Conservation (phyloP, 225 moss, liverwort and hornwort genomes). For the Physcomitrium patens region DNA sequence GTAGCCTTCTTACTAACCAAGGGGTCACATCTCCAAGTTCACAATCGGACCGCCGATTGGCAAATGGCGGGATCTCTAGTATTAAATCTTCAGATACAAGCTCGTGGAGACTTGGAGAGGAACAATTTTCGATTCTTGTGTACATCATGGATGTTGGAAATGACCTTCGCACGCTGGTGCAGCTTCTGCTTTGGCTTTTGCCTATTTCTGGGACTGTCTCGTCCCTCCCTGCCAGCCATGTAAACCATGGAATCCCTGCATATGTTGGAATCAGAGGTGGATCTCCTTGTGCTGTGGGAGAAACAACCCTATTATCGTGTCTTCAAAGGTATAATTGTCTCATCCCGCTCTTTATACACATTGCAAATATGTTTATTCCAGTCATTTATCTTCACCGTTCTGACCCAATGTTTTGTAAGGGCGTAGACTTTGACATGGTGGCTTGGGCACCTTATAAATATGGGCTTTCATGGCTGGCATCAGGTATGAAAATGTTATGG, state of each 20-base stretch:
- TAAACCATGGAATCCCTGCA: conserved; percentile 68
- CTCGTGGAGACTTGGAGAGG: conserved; percentile 80
- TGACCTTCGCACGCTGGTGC: conserved; percentile 76
- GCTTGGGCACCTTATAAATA: conserved; percentile 12
- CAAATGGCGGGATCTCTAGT: conserved; percentile 58
- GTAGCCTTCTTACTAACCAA: conserved; percentile 63
- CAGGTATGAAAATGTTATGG: conserved; percentile 87
- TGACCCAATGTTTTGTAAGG: neutral
- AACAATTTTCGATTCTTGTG: conserved; percentile 76
- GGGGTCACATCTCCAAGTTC: conserved; percentile 45
- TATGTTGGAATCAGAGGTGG: conserved; percentile 71
- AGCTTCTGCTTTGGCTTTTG: conserved; percentile 86
- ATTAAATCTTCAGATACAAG: conserved; percentile 45
- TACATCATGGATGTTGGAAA: conserved; percentile 83
- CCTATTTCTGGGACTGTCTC: conserved; percentile 72
- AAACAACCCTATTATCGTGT: conserved; percentile 81
- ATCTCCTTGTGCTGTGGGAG: conserved; percentile 74
- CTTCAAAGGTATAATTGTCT: conserved; percentile 61
- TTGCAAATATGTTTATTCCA: neutral
- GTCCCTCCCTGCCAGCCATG: conserved; percentile 61
- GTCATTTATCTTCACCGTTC: neutral
- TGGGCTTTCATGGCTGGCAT: conserved; percentile 28
- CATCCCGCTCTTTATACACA: conserved; percentile 13
- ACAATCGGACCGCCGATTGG: conserved; percentile 41
- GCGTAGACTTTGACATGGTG: conserved; percentile 9